Conservation (phyloP, 2,329 filamentous ascomycete species). For the Aspergillus tubingensis region DNA sequence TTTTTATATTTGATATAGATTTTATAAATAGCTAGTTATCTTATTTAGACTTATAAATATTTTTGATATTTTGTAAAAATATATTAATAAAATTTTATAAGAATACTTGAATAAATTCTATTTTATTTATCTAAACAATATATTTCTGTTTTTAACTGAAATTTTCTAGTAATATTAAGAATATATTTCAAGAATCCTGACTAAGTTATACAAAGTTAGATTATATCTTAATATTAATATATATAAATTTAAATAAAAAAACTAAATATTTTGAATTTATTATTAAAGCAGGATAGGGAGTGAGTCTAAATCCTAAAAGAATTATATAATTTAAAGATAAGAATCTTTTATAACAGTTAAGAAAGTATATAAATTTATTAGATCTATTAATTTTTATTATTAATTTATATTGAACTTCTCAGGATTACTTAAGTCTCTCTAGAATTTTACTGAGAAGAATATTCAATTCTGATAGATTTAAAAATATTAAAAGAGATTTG, state of each 20-base stretch:
- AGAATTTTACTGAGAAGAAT: neutral
- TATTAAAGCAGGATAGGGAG: neutral
- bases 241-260: neutral
- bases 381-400: neutral
- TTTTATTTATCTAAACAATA: constrained; percentile 5
- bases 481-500: too few species aligned
- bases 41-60: neutral
- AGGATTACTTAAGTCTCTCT: neutral
- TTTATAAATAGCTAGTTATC: neutral
- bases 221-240: neutral
- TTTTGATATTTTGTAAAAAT: neutral
- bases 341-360: neutral
- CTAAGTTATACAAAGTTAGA: neutral
- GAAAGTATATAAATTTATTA: neutral
- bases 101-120: neutral
- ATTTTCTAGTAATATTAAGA: neutral
- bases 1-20: neutral
- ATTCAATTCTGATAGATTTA: neutral
- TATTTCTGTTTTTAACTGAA: neutral
- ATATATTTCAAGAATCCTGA: neutral
- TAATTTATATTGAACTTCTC: neutral
- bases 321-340: neutral
- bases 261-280: constrained; percentile 2
- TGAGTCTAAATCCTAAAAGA: neutral
- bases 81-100: neutral